Evolutionary conservation across 2,329 filamentous ascomycete genomes (phyloP).

Genomic region (Trichoderma lentiforme): DNA sequence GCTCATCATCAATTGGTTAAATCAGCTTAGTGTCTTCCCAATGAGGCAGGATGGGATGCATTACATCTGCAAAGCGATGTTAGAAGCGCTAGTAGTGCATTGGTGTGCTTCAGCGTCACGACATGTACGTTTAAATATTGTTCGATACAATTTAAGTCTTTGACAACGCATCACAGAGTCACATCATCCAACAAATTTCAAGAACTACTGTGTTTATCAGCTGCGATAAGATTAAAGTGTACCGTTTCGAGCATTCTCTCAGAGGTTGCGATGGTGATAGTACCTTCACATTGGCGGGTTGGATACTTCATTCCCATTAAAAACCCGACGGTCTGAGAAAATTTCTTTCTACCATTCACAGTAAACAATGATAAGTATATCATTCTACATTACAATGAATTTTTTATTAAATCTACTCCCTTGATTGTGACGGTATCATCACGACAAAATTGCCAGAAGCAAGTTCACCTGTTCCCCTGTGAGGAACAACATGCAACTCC

Average conservation of each 20-base stretch:
- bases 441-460: neutral
- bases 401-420: neutral
- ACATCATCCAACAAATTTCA: neutral
- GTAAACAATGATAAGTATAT: neutral
- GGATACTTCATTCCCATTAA: neutral
- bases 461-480: too few relatives aligned
- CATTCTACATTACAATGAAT: neutral
- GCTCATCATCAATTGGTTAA: neutral
- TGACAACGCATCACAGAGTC: neutral
- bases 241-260: neutral
- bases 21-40: neutral
- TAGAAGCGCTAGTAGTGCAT: neutral
- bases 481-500: too few relatives aligned
- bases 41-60: neutral
- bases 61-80: neutral
- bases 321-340: neutral
- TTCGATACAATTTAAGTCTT: neutral
- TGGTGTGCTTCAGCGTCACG: neutral
- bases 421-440: neutral
- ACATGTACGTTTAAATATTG: neutral
- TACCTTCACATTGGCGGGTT: neutral
- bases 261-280: neutral
- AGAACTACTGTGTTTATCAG: neutral
- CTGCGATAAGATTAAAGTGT: neutral
- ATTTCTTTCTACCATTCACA: neutral